A percentile compares a stretch with the other conserved stretches of the same genome.
Conservation (phyloP, 1,139 yeast genomes). For the Zygoascus hellenicus region DNA sequence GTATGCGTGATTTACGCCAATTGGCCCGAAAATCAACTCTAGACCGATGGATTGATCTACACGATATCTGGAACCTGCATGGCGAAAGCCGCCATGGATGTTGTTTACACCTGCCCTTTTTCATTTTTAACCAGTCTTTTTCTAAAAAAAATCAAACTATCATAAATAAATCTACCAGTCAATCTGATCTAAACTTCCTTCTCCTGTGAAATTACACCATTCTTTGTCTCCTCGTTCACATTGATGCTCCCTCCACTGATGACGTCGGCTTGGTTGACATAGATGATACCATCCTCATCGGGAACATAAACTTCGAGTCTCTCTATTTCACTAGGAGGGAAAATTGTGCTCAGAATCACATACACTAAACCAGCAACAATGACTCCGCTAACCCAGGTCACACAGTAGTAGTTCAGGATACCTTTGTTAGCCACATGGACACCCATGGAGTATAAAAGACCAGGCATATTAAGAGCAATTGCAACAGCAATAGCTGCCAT, state of each 20-base stretch:
- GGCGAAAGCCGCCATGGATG: no score
- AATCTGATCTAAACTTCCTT: no score
- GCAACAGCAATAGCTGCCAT: conserved; percentile 12
- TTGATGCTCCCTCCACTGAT: background rate
- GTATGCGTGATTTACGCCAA: no score
- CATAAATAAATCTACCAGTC: background rate
- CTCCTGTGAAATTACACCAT: no score
- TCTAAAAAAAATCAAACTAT: no score
- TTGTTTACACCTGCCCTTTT: no score
- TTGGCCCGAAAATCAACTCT: no score
- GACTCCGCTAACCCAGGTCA: conserved; percentile 46
- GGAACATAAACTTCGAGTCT: conserved; percentile 5
- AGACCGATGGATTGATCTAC: no score
- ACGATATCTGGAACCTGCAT: no score
- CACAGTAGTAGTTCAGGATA: conserved; percentile 14
- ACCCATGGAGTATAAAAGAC: conserved; percentile 15
- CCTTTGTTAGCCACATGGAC: conserved; percentile 13
- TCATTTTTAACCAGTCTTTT: no score
- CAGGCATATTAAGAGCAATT: conserved; percentile 14
- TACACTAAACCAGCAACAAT: conserved; percentile 66
- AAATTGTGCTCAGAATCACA: conserved; percentile 50
- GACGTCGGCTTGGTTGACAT: conserved; percentile 6
- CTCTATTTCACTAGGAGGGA: conserved; percentile 41
- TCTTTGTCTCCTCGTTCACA: no score
- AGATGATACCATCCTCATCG: conserved; percentile 10